phyloP scores from a whole-genome alignment of 1,284 basidiomycete genomes.

The Psilocybe mexicana region DNA sequence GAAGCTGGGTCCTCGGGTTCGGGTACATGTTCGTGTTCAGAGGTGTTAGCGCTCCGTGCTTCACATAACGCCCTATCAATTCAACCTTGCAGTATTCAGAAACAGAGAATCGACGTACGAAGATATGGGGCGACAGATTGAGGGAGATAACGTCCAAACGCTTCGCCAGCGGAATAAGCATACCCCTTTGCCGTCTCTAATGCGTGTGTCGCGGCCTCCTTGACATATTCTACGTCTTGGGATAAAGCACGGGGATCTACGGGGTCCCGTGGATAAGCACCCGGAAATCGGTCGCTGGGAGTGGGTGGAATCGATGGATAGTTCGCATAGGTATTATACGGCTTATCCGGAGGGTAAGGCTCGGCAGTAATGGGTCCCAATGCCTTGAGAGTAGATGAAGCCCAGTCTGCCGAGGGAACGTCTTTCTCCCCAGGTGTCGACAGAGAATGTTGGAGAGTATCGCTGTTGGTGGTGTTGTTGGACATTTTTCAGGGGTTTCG shows the following conservation, averaged over 20 bases:
- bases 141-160: constrained; percentile 21
- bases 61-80: background rate
- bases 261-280: background rate
- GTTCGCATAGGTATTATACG: background rate
- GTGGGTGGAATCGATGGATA: background rate
- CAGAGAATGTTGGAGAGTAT: background rate
- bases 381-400: constrained; percentile 4
- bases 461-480: background rate
- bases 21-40: background rate
- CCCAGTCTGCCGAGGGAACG: background rate
- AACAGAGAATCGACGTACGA: constrained; percentile 12
- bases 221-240: constrained; percentile 7
- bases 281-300: background rate
- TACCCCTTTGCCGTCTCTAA: constrained; percentile 19
- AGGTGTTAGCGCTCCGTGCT: background rate
- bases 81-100: background rate
- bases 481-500: no score
- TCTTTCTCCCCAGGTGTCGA: background rate
- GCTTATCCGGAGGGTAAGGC: background rate
- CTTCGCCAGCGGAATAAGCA: constrained; percentile 6
- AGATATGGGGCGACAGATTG: constrained; percentile 17
- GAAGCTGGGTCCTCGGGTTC: background rate
- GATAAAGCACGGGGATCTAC: background rate
- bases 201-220: constrained; percentile 9
- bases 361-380: background rate